These are phyloP conservation scores for Pseudodiploospora longispora DNA, from an alignment of 2,329 filamentous ascomycete genomes.

Conservation along the genomic window DNA sequence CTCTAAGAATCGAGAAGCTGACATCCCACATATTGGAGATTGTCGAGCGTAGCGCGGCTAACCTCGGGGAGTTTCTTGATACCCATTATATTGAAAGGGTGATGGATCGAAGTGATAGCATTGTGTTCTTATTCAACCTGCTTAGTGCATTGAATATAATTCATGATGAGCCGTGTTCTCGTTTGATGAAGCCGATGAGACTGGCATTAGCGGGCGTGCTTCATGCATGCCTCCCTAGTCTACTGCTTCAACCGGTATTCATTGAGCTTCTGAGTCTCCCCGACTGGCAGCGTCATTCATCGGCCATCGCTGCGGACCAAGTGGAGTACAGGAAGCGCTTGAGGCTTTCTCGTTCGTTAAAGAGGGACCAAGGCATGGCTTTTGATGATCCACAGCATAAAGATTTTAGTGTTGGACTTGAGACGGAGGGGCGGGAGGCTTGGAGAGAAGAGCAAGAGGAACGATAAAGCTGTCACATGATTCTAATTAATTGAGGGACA, in stretches of 20 bases:
- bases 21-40: constrained; percentile 18
- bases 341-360: constrained; percentile 6
- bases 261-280: constrained; percentile 15
- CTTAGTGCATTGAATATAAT: constrained; percentile 21
- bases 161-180: constrained; percentile 13
- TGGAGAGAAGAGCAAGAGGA: too few relatives aligned
- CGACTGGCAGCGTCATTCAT: constrained; percentile 17
- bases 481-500: too few relatives aligned
- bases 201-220: constrained; percentile 23
- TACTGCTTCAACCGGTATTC: constrained; percentile 17
- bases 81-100: constrained; percentile 8
- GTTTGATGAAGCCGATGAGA: constrained; percentile 23
- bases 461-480: too few relatives aligned
- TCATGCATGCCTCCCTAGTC: constrained; percentile 15
- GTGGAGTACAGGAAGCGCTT: constrained; percentile 16
- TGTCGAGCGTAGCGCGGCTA: constrained; percentile 17
- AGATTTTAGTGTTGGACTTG: too few relatives aligned
- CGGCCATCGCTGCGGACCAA: constrained; percentile 19
- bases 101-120: constrained; percentile 13
- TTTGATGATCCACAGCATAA: too few relatives aligned
- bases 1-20: constrained; percentile 21
- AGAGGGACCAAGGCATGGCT: neutral
- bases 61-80: constrained; percentile 15
- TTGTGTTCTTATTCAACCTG: constrained; percentile 18
- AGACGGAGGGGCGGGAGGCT: too few relatives aligned